Base-by-base conservation (phyloP, 2,329 filamentous ascomycete genomes). In the Diplodia intermedia region DNA sequence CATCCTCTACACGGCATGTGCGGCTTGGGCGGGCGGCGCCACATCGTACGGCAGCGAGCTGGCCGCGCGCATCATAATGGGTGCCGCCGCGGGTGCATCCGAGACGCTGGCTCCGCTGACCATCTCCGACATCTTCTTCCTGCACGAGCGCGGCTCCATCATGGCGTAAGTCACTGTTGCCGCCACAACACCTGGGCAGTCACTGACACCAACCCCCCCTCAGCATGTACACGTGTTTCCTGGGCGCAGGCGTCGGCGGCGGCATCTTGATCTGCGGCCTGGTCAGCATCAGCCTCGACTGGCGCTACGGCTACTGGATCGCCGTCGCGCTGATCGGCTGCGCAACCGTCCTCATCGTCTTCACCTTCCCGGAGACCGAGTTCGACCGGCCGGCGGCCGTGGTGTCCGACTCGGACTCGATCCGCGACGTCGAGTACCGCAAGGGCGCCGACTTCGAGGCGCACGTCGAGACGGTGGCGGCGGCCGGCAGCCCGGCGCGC, bases 321-420 rank as follows among this genome's bases (percentile, higher is more conserved):
- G 81, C 82, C 5, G 74, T 81, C 3, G 85, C 80, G n/a, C 73
- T 88, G 14, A 79, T 88, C 55, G 85, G 83, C 14, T 70, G 79
- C 9, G 76, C 83, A 29, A 81, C 84, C 1, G 63, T 86, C 0
- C 70, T 87, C 2, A 80, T 83, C 8, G 75, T 85, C 71, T 82
- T 88, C 68, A 84, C 83, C 6, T 84, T 88, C 63, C 86, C 86
- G 0, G 86, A 88, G 73, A 88, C 85, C 0, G 81, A 81, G 9
- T 88, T 81, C 72, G 75, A 72, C 53, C 78, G 84, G 68, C 71
- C 72, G 9, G 26, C 60, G 0, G 54, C 50, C 66, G 15, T 60
- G 69, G 40, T 38, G 12, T 65, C 62, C 15, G 52, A 65, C 20
- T 15, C 62, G 3, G 54, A 60, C 40, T 38, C 65, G 9, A n/a